phyloP scores from a whole-genome alignment of 192 early-diverging fungal species.

The Borealophlyctis nickersoniae region DNA sequence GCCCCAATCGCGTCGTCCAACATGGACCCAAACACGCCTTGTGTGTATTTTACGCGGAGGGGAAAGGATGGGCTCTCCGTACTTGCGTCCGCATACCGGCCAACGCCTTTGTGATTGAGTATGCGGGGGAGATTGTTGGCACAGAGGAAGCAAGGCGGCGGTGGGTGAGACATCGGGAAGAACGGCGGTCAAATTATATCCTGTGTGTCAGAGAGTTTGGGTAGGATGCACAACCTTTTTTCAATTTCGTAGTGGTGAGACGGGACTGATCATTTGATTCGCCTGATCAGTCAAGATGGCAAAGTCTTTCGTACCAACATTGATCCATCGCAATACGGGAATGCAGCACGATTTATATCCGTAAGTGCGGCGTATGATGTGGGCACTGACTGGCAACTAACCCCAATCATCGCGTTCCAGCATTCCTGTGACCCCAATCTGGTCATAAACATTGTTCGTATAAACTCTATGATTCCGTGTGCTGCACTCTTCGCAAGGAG shows the following conservation, averaged over 20 bases:
- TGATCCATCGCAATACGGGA: constrained; percentile 31
- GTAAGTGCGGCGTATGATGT: not conserved
- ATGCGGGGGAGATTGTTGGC: constrained; percentile 37
- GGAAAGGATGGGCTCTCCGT: constrained; percentile 22
- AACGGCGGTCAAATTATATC: constrained; percentile 26
- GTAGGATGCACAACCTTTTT: too few relatives aligned
- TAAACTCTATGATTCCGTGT: constrained; percentile 24
- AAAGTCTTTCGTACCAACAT: constrained; percentile 33
- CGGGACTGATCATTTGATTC: not conserved
- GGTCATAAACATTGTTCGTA: constrained; percentile 26
- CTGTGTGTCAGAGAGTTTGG: constrained; percentile 33
- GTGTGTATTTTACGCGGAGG: constrained; percentile 5
- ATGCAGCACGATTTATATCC: constrained; percentile 35
- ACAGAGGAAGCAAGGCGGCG: constrained; percentile 28
- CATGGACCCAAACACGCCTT: constrained; percentile 7
- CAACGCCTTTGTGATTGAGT: constrained; percentile 34
- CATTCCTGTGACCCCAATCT: constrained; percentile 43
- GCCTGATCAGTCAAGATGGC: constrained; percentile 6
- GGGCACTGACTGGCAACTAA: not conserved
- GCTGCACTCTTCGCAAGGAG: constrained; percentile 34
- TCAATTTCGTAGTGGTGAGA: too few relatives aligned
- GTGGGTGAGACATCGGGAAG: constrained; percentile 19
- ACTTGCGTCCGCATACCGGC: not conserved
- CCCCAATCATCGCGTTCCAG: not conserved
- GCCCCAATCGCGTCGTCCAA: constrained; percentile 35